phyloP scores from a whole-genome alignment of 192 early-diverging fungal genomes.

The Pecoramyces ruminantium region DNA sequence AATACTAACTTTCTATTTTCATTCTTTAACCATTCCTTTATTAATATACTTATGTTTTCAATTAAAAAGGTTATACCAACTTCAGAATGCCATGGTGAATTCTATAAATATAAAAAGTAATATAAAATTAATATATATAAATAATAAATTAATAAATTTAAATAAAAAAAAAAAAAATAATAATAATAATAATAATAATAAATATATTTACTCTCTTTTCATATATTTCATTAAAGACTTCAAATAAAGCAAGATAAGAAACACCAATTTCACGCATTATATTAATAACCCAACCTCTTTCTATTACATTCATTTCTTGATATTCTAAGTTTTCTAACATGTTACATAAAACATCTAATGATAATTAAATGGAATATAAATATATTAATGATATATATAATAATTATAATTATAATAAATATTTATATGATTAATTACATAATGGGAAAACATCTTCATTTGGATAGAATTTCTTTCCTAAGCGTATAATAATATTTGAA shows the following conservation, averaged over 20 bases:
- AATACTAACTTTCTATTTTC: neutral
- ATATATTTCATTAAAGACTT: neutral
- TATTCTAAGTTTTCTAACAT: neutral
- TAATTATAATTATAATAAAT: too few relatives aligned
- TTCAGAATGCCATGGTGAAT: neutral
- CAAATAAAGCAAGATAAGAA: neutral
- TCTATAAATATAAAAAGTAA: too few relatives aligned
- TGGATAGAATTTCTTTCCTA: conserved; percentile 7
- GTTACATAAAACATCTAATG: neutral
- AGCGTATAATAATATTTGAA: conserved; percentile 7
- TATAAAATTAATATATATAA: too few relatives aligned
- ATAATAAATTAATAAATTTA: too few relatives aligned
- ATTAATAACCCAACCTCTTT: neutral
- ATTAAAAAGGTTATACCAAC: neutral
- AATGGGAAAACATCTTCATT: conserved; percentile 18
- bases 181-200: too few relatives aligned
- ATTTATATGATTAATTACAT: neutral
- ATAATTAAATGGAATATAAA: too few relatives aligned
- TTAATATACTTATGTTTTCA: neutral
- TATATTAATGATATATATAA: too few relatives aligned
- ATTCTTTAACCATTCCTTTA: neutral
- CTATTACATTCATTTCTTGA: neutral
- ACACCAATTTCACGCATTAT: neutral
- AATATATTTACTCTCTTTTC: neutral
- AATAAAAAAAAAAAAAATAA: too few relatives aligned